Evolutionary conservation across 1,284 basidiomycete species (phyloP), one percentile per base, ranked within the genome.

Genomic region (Trichosporon faecale): DNA sequence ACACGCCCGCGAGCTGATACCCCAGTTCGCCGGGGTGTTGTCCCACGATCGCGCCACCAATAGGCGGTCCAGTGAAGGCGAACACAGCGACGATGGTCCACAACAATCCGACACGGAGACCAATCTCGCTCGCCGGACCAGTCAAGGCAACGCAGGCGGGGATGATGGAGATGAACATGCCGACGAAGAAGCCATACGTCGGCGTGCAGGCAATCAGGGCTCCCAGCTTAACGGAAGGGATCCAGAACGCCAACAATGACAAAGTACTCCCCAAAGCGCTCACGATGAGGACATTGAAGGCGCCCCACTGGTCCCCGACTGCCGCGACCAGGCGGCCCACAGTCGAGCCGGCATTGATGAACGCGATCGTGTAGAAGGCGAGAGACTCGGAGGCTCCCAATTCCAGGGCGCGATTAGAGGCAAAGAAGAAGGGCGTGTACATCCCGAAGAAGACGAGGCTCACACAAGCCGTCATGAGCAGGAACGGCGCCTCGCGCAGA

Each of bases 171-270:
- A 78, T 74, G 64, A 73, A 74, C 16, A 68, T 71, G 12, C 70
- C 78, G 3, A 70, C 71, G 66, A 76, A 76, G 70, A 83, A 78
- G 3, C 83, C 82, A 67, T 77, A 83, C 12, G 82, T 46, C 27
- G 81, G 71, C 0, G 77, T 70, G 40, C 79, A 80, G 23, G 70
- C 74, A 37, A 84, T 78, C 3, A 81, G 29, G 65, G 80, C 71
- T 63, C 74, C 55, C 31, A 69, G 14, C 1, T 70, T 72, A 21
- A 40, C 27, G 1, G 74, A 74, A 2, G 77, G 75, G 67, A 68
- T 70, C 67, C 77, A 78, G 27, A 77, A 68, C 3, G 76, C 68
- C 57, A 77, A 76, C 49, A 31, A 44, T 27, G 11, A 75, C 25
- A 44, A 73, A 49, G n/a, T 72, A 70, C 1, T 72, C 27, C 11